Evolutionary conservation across 305 asterid genomes (phyloP), one percentile per base, ranked within the genome.

Genomic region (Fraxinus baroniana): DNA sequence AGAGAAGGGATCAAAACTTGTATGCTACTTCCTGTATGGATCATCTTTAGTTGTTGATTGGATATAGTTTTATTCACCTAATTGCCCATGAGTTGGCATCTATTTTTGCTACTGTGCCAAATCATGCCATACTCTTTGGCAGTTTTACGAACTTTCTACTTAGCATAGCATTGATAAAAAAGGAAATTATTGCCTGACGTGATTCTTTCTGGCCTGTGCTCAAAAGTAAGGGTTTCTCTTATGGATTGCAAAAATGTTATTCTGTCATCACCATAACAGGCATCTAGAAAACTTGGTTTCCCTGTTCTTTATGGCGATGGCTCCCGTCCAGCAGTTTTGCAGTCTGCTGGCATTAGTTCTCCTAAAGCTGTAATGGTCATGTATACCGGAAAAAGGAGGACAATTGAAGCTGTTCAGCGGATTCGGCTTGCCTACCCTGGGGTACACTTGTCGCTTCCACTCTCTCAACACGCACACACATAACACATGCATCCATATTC

Each of bases 281-380:
- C 91, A 84, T 96, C 98, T 68, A 91, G 90, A 87, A 87, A 93
- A 80, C 98, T 91, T 30, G 98, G 97, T 81, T 96, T 96, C 86
- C 97, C 98, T 8, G 97, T 94, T 84, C 93, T 91, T 28, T 96
- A 93, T 78, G 99, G 99, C 26, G 99, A 96, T 88, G 99, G 99
- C 44, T 91, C 98, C 71, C 92, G 97, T 74, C 98, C 99, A 76
- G 92, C 98, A 24, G 98, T 96, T 83, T 89, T 96, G 90, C 95
- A 94, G 86, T 94, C 98, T 77, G 98, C 98, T 83, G 99, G 99
- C 82, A 87, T 96, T 80, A 85, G 84, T 79, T 92, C 97, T 46
- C 98, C 98, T 0, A 93, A 92, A 92, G 99, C 99, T 73, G 96
- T 96, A 76, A 91, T 96, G 98, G 94, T 96, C 83, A 96, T 93